Base-by-base conservation (phyloP, 106 monocot genomes). In the Dioscorea zingiberensis region DNA sequence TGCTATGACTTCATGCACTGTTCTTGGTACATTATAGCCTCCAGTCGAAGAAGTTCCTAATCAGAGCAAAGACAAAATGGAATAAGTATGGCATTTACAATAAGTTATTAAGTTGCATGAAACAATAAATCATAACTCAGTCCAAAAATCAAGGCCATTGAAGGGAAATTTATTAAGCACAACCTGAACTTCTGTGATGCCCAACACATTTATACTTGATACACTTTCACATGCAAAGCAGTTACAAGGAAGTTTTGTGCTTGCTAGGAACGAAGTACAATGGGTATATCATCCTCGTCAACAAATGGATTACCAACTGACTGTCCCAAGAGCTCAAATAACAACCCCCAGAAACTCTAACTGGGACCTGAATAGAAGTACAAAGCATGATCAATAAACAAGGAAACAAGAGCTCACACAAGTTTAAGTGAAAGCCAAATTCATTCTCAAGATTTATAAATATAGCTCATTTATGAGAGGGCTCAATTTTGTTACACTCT, bases 171-270 rank as follows among this genome's bases (percentile, higher is more conserved):
- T n/a, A n/a, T n/a, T n/a, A n/a, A n/a, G n/a, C n/a, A n/a, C n/a
- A n/a, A 97, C 91, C 97, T 91, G 88, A 57, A 97, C 91, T 92
- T 97, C 97, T 65, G 88, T 91, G 55, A 97, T 80, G 4, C 92
- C 92, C 13, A 92, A 48, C 3, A 92, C 88, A n/a, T 97, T 97
- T 65, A 88, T 84, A 48, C 71, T 86, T 46, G 85, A 69, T 53
- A 85, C 73, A 71, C 92, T 81, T 97, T 92, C 11, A 97, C 73
- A 70, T 97, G 97, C 66, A 97, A 69, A 67, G 83, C 72, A 58
- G 85, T 91, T 38, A 97, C 61, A 27, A 97, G 58, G 77, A 88
- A 97, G n/a, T 86, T 78, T 58, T 88, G 88, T 69, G 91, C 76
- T 74, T 97, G 88, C 88, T 88, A 97, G 28, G 88, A 97, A 22